Conservation (phyloP, 768 basidiomycete species). For the Hydnomerulius pinastri region DNA sequence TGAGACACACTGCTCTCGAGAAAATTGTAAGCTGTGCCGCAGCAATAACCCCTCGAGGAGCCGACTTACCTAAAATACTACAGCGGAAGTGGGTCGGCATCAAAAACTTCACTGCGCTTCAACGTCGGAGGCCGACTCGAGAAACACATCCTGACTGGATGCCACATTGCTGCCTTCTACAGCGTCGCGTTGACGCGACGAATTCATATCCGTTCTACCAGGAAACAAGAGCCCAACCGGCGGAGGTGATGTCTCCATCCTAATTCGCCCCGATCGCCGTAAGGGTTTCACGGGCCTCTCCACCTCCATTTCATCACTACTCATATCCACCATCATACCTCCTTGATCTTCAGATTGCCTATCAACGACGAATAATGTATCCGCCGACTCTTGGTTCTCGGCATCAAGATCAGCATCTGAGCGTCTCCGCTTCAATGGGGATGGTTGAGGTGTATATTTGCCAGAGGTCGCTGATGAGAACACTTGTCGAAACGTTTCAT, state of each 20-base stretch:
- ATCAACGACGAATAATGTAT: constrained; percentile 14
- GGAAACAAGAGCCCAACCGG: constrained; percentile 24
- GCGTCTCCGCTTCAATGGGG: constrained; percentile 40
- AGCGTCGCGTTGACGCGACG: constrained; percentile 22
- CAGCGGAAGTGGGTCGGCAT: constrained; percentile 4
- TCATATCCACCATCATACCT: constrained; percentile 21
- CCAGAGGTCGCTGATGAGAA: constrained; percentile 38
- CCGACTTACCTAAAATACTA: constrained; percentile 29
- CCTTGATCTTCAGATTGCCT: constrained; percentile 26
- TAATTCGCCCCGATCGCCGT: constrained; percentile 33
- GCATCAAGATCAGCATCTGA: constrained; percentile 20
- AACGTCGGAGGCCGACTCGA: constrained; percentile 24
- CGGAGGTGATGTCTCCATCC: constrained; percentile 28
- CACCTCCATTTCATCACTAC: constrained; percentile 30
- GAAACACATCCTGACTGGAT: constrained; percentile 18
- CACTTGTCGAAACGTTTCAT: constrained; percentile 55
- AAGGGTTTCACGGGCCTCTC: constrained; percentile 39
- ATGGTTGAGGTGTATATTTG: constrained; percentile 31
- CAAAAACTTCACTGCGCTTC: constrained; percentile 24
- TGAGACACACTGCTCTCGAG: constrained; percentile 20
- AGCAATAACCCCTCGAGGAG: constrained; percentile 2
- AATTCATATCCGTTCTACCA: constrained; percentile 36
- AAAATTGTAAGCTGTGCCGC: constrained; percentile 19
- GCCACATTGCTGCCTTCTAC: constrained; percentile 19
- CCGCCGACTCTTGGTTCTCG: constrained; percentile 19